These are phyloP conservation scores for Clonostachys rhizophaga DNA, from an alignment of 2,329 filamentous ascomycete genomes.

Conservation along the genomic window DNA sequence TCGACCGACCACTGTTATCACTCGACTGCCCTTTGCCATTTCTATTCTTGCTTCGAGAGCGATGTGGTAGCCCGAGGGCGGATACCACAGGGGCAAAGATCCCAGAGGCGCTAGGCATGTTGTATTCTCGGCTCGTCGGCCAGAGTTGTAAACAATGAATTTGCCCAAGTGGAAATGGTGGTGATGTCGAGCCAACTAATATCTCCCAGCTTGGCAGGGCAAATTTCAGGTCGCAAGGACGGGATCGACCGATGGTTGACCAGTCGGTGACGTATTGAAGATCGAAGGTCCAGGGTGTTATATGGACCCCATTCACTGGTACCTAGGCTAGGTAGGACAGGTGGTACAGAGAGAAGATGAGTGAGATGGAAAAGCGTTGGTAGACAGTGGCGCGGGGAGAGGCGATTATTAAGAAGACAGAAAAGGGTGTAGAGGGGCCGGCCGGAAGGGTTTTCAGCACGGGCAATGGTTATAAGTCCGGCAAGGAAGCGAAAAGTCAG, in stretches of 20 bases:
- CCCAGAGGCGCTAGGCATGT: slow-evolving; percentile 20
- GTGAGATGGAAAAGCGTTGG: too few species aligned
- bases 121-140: not conserved
- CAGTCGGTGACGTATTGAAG: too few species aligned
- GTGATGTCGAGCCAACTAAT: not conserved
- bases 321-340: too few species aligned
- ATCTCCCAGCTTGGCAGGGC: not conserved
- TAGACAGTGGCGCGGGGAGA: too few species aligned
- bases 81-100: slow-evolving; percentile 22
- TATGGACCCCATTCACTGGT: too few species aligned
- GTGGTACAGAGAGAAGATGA: too few species aligned
- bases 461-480: not conserved
- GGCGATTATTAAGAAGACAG: not conserved
- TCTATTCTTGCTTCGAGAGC: not conserved
- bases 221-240: too few species aligned
- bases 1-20: too few species aligned
- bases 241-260: not conserved
- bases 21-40: too few species aligned
- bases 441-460: not conserved
- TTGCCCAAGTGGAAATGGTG: not conserved
- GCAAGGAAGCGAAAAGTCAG: not conserved
- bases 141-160: not conserved
- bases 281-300: too few species aligned
- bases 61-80: slow-evolving; percentile 21
- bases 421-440: not conserved